Conservation (phyloP, 2,329 filamentous ascomycete species). For the Pseudogymnoascus sp. region DNA sequence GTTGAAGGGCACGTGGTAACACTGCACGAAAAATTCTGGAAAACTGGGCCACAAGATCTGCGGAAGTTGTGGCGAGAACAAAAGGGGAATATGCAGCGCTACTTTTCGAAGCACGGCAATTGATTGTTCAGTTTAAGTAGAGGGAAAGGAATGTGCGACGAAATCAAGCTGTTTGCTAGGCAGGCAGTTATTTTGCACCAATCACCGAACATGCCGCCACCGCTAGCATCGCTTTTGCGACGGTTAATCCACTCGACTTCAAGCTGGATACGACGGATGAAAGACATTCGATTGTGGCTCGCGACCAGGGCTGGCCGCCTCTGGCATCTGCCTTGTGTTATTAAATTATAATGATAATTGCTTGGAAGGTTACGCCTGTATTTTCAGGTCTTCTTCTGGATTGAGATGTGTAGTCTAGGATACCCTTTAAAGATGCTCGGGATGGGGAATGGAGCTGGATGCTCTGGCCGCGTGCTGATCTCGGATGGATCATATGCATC, state of each 20-base stretch:
- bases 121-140: not conserved
- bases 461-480: not conserved
- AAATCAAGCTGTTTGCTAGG: not conserved
- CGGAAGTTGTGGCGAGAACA: slow-evolving; percentile 16
- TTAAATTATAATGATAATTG: not conserved
- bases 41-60: slow-evolving; percentile 23
- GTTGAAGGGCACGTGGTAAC: slow-evolving; percentile 30
- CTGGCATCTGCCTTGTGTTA: not conserved
- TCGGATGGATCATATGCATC: not conserved
- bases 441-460: not conserved
- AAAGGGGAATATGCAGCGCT: slow-evolving; percentile 10
- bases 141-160: not conserved
- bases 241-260: not conserved
- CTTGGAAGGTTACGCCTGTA: not conserved
- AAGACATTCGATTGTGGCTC: not conserved
- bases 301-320: not conserved
- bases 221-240: not conserved
- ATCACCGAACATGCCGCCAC: not conserved
- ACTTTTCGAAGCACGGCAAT: not conserved
- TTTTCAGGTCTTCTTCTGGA: not conserved
- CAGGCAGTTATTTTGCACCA: not conserved
- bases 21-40: slow-evolving; percentile 37
- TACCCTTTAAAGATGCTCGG: not conserved
- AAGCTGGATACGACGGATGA: not conserved
- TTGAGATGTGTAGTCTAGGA: not conserved